Conservation (phyloP, 176 grass and related monocot species). For the Canna indica region DNA sequence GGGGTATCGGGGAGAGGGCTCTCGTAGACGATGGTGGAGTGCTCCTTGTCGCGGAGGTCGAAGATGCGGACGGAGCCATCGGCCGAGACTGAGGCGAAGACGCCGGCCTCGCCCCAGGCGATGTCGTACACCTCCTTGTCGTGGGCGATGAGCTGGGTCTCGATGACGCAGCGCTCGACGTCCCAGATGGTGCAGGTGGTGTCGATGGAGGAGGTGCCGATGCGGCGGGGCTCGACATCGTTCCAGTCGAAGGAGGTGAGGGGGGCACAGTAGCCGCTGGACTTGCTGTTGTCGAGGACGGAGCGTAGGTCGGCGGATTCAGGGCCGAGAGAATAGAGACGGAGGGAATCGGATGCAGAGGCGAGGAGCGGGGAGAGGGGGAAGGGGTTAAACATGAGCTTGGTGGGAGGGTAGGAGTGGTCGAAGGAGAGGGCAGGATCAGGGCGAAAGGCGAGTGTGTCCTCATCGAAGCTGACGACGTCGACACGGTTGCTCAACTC, state of each 20-base stretch:
- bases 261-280: constrained; percentile 70
- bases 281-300: constrained; percentile 73
- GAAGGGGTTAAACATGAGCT: constrained; percentile 83
- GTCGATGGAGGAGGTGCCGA: constrained; percentile 91
- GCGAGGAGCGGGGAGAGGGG: constrained; percentile 44
- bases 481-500: constrained; percentile 69
- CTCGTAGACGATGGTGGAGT: constrained; percentile 96
- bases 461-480: constrained; percentile 62
- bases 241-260: constrained; percentile 99
- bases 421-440: constrained; percentile 78
- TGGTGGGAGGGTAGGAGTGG: constrained; percentile 83
- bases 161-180: constrained; percentile 69
- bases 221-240: constrained; percentile 58
- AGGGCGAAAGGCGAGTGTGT: constrained; percentile 49
- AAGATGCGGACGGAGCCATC: constrained; percentile 96
- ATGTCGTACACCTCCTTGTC: constrained; percentile 99
- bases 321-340: constrained; percentile 47
- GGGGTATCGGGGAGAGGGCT: constrained; percentile 93
- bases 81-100: constrained; percentile 87
- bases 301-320: constrained; percentile 60
- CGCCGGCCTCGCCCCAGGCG: constrained; percentile 79
- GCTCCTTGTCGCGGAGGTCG: constrained; percentile 94
- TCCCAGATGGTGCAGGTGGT: constrained; percentile 99
- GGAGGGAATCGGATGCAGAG: constrained; percentile 69
- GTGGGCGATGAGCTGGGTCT: constrained; percentile 99